Conservation (phyloP, 192 early-diverging fungal genomes). For the Entrophospora sp. region DNA sequence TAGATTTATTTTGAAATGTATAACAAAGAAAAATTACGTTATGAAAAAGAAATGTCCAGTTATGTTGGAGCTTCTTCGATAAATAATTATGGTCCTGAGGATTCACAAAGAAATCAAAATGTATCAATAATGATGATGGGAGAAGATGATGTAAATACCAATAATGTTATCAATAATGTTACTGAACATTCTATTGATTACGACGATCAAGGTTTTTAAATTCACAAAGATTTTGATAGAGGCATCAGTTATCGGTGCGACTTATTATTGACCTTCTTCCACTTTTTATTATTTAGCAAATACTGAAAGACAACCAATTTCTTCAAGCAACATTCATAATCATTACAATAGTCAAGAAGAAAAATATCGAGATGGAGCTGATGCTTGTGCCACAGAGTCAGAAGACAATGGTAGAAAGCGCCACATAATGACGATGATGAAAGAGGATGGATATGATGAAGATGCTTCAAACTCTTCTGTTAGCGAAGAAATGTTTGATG, state of each 20-base stretch:
- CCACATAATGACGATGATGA: background rate
- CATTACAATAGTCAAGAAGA: background rate
- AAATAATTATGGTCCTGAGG: background rate
- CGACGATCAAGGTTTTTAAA: background rate
- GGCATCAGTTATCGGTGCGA: background rate
- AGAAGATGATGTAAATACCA: background rate
- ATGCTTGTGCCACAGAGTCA: background rate
- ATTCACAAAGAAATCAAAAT: background rate
- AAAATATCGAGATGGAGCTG: background rate
- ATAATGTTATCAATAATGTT: background rate
- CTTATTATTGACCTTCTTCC: background rate
- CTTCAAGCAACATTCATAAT: background rate
- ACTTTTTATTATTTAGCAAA: background rate
- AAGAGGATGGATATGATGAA: background rate
- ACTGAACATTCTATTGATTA: background rate
- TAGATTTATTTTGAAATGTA: constrained; percentile 40
- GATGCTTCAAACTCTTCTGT: too few species aligned
- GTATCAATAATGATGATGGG: background rate
- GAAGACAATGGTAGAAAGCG: background rate
- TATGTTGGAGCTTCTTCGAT: constrained; percentile 19
- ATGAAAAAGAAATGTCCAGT: constrained; percentile 29
- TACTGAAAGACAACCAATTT: background rate
- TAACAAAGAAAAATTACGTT: constrained; percentile 32
- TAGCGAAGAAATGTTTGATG: background rate
- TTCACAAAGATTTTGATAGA: background rate